Evolutionary conservation across 1,284 basidiomycete genomes (phyloP).

Genomic region (Prillingera fragicola): DNA sequence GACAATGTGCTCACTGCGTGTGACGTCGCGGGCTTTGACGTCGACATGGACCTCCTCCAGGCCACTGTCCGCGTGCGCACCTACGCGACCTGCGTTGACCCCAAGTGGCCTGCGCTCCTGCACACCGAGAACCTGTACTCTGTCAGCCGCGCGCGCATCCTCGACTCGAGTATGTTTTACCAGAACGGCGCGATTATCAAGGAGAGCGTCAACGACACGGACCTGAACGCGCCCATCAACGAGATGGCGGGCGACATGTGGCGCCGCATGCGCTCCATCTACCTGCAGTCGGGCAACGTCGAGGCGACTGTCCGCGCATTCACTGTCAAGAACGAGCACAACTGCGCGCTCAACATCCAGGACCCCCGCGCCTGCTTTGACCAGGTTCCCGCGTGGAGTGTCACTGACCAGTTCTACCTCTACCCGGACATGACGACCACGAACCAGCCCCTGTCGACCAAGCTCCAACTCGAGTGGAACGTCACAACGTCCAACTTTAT

Average conservation of each 20-base stretch:
- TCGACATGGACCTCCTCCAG: slow-evolving; percentile 19
- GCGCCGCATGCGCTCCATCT: slow-evolving; percentile 13
- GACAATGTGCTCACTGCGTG: slow-evolving; percentile 17
- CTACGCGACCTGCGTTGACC: slow-evolving; percentile 22
- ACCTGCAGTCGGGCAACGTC: background rate
- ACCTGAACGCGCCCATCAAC: slow-evolving; percentile 6
- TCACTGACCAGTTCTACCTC: slow-evolving; percentile 12
- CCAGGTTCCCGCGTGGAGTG: slow-evolving; percentile 5
- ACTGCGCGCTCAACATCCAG: slow-evolving; percentile 13
- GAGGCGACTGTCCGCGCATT: slow-evolving; percentile 9
- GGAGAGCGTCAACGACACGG: slow-evolving; percentile 3
- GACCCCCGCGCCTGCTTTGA: slow-evolving; percentile 12
- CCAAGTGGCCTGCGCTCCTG: slow-evolving; percentile 18
- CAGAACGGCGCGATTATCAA: slow-evolving; percentile 8
- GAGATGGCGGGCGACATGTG: slow-evolving; percentile 15
- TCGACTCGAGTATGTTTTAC: slow-evolving; percentile 14
- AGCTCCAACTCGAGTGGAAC: too few relatives aligned
- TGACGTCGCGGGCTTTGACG: slow-evolving; percentile 12
- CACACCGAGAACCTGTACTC: slow-evolving; percentile 11
- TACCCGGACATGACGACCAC: slow-evolving; percentile 13
- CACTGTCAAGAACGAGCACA: slow-evolving; percentile 10
- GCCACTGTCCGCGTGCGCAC: slow-evolving; percentile 12
- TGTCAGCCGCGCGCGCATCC: slow-evolving; percentile 5
- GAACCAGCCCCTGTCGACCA: background rate
- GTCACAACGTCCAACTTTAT: slow-evolving; percentile 14